A percentile compares a stretch with the other conserved stretches of the same genome.
These are phyloP conservation scores for Phytophthora palmivora DNA, from an alignment of 352 stramenopile species.

Conservation along the genomic window DNA sequence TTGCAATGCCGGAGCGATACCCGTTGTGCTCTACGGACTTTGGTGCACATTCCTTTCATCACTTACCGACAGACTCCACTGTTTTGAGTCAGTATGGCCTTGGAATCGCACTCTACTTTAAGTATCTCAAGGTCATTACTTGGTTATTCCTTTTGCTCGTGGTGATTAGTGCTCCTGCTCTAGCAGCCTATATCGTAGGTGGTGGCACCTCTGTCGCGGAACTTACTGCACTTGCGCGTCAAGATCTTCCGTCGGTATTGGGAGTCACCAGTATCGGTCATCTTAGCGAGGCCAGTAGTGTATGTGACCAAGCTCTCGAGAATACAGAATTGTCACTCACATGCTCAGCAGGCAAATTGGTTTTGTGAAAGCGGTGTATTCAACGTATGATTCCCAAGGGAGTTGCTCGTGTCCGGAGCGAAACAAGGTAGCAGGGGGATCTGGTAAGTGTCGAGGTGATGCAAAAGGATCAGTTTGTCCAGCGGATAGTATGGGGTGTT, in stretches of 20 bases:
- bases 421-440: slow-evolving; percentile 68
- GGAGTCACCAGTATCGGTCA: slow-evolving; percentile 85
- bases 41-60: slow-evolving; percentile 80
- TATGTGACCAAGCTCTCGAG: slow-evolving; percentile 68
- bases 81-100: slow-evolving; percentile 83
- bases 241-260: slow-evolving; percentile 73
- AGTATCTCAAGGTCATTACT: slow-evolving; percentile 87
- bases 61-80: slow-evolving; percentile 73
- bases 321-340: slow-evolving; percentile 62
- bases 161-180: slow-evolving; percentile 60
- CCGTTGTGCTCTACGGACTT: slow-evolving; percentile 71
- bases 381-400: slow-evolving; percentile 60
- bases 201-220: slow-evolving; percentile 64
- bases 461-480: slow-evolving; percentile 46
- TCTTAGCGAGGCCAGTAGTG: slow-evolving; percentile 68
- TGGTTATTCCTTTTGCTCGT: slow-evolving; percentile 87
- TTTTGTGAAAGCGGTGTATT: slow-evolving; percentile 85
- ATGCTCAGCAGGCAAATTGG: slow-evolving; percentile 78
- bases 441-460: slow-evolving; percentile 60
- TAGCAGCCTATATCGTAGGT: slow-evolving; percentile 73
- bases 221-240: slow-evolving; percentile 66
- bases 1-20: slow-evolving; percentile 63
- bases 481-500: slow-evolving; percentile 59
- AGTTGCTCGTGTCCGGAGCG: slow-evolving; percentile 69
- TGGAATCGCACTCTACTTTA: slow-evolving; percentile 85